Evolutionary conservation across 2,329 filamentous ascomycete genomes (phyloP).

Genomic region (Paraconiothyrium sp.): DNA sequence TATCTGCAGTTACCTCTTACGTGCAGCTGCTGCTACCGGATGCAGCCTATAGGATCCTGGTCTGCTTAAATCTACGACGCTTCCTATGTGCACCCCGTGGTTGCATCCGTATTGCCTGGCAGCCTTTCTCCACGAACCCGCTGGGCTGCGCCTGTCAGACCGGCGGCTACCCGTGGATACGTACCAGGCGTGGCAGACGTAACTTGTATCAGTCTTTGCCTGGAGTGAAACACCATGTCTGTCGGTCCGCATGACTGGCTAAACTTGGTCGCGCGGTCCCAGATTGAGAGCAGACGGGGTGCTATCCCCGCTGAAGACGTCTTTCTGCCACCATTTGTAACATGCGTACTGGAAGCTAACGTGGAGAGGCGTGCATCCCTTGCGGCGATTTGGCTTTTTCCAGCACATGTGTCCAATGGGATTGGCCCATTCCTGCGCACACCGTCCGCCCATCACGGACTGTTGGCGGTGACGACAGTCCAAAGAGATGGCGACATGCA

Average conservation of each 20-base stretch:
- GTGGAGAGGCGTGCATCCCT: slow-evolving; percentile 12
- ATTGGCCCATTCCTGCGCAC: slow-evolving; percentile 5
- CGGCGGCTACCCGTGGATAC: slow-evolving; percentile 2
- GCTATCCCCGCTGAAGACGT: background rate
- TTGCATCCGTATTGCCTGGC: slow-evolving; percentile 1
- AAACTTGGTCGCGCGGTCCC: slow-evolving; percentile 4
- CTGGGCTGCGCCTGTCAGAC: background rate
- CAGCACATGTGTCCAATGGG: background rate
- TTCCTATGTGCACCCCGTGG: background rate
- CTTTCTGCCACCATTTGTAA: background rate
- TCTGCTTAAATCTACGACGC: background rate
- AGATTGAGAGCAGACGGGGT: slow-evolving; percentile 5
- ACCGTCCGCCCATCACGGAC: slow-evolving; percentile 1
- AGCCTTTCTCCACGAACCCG: background rate
- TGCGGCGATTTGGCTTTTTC: background rate
- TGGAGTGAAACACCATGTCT: slow-evolving; percentile 9
- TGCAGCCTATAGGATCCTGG: background rate
- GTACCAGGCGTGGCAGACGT: slow-evolving; percentile 3
- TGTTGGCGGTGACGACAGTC: slow-evolving; percentile 17
- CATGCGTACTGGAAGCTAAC: slow-evolving; percentile 8
- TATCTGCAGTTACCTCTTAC: slow-evolving; percentile 5
- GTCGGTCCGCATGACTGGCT: slow-evolving; percentile 10
- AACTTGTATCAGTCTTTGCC: slow-evolving; percentile 5
- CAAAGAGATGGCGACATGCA: slow-evolving; percentile 19
- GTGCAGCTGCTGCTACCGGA: background rate